A percentile compares a stretch with the other conserved stretches of the same genome.
These are phyloP conservation scores for Globisporangium middletonii DNA, from an alignment of 352 stramenopile genomes.

Conservation along the genomic window DNA sequence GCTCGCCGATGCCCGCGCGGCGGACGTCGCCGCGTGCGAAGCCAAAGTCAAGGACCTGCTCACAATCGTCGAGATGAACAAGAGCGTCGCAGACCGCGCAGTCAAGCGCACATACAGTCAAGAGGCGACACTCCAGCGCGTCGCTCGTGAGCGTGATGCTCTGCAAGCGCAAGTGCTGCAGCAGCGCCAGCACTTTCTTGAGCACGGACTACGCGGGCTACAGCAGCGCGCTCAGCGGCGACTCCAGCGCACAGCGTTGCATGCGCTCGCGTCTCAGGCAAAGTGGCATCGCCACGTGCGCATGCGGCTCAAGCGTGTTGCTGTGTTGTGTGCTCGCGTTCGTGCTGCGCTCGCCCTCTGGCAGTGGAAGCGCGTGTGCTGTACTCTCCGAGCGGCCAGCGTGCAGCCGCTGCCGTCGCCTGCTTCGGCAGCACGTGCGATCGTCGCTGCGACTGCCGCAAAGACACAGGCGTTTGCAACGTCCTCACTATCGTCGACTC, in stretches of 20 bases:
- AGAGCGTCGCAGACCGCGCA: slow-evolving; percentile 34
- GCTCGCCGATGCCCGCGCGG: slow-evolving; percentile 26
- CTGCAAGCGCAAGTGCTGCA: slow-evolving; percentile 17
- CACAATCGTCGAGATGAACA: slow-evolving; percentile 66
- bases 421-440: neutral
- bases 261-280: slow-evolving; percentile 5
- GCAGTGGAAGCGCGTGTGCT: neutral
- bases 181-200: slow-evolving; percentile 20
- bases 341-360: neutral
- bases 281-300: neutral
- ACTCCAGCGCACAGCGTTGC: slow-evolving; percentile 21
- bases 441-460: neutral
- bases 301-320: neutral
- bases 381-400: neutral
- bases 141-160: slow-evolving; percentile 19
- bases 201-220: slow-evolving; percentile 15
- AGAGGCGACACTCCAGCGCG: slow-evolving; percentile 22
- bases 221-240: slow-evolving; percentile 12
- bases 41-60: slow-evolving; percentile 56
- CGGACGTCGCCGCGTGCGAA: slow-evolving; percentile 28
- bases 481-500: neutral
- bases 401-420: neutral
- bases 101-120: slow-evolving; percentile 33
- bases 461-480: slow-evolving; percentile 6
- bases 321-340: neutral